These are phyloP conservation scores for Globisporangium okanoganense DNA, from an alignment of 352 stramenopile genomes.

Conservation along the genomic window DNA sequence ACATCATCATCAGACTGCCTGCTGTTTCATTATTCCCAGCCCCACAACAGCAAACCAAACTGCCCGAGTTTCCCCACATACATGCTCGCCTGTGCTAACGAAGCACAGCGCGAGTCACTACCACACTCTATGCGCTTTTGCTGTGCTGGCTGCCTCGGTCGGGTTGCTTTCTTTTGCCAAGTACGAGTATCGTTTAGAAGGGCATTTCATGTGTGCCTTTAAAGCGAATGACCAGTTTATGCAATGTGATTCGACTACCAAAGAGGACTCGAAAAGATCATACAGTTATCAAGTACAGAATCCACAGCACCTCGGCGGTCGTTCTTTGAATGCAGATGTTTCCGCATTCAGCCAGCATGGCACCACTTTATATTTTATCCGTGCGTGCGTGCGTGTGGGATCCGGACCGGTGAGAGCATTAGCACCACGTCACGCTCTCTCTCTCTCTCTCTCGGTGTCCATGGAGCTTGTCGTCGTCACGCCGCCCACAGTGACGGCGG, in stretches of 20 bases:
- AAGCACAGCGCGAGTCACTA: neutral
- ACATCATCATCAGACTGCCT: neutral
- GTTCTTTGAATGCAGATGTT: too few relatives aligned
- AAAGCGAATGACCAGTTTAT: neutral
- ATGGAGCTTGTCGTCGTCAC: neutral
- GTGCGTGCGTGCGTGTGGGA: neutral
- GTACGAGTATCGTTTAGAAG: neutral
- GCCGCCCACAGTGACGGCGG: neutral
- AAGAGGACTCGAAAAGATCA: neutral
- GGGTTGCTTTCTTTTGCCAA: too few relatives aligned
- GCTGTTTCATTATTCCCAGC: neutral
- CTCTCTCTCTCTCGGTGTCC: slow-evolving; percentile 1
- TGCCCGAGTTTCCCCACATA: too few relatives aligned
- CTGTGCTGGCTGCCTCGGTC: too few relatives aligned
- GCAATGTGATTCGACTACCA: neutral
- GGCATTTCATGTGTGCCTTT: neutral
- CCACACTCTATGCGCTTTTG: neutral
- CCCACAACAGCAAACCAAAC: too few relatives aligned
- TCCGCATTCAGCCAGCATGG: neutral
- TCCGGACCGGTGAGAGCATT: neutral
- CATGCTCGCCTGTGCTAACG: neutral
- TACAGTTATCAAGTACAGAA: neutral
- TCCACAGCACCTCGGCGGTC: neutral
- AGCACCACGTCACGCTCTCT: neutral
- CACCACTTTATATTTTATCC: neutral